These are phyloP conservation scores for Alternaria tenuissima DNA, from an alignment of 2,329 filamentous ascomycete species.

Conservation along the genomic window DNA sequence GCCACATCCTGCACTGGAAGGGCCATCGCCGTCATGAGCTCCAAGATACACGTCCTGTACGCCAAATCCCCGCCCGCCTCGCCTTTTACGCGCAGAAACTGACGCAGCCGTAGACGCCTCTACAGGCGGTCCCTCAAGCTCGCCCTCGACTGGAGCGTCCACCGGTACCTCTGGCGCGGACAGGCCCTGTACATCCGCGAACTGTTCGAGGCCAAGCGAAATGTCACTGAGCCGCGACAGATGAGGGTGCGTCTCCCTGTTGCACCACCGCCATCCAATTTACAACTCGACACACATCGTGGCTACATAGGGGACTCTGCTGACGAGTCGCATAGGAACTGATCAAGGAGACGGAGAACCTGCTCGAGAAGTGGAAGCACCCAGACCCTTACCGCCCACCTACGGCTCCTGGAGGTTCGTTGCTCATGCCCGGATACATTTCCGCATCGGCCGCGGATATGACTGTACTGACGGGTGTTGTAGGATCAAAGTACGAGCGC, in stretches of 20 bases:
- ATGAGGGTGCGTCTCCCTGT: conserved; percentile 71
- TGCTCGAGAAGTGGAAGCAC: conserved; percentile 95
- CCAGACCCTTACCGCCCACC: conserved; percentile 91
- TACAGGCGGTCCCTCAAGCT: conserved; percentile 95
- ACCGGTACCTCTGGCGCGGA: conserved; percentile 91
- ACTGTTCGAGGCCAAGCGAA: conserved; percentile 91
- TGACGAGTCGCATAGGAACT: conserved; percentile 67
- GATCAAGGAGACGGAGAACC: conserved; percentile 84
- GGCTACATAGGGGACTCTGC: conserved; percentile 13
- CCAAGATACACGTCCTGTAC: conserved; percentile 50
- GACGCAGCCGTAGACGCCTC: conserved; percentile 64
- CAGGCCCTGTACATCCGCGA: conserved; percentile 96
- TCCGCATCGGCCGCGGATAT: conserved; percentile 32
- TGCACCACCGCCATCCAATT: neutral
- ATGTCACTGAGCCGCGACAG: conserved; percentile 83
- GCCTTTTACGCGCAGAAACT: conserved; percentile 29
- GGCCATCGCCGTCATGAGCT: conserved; percentile 49
- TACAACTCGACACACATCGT: conserved; percentile 2
- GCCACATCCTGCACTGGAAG: conserved; percentile 23
- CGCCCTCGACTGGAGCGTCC: conserved; percentile 92
- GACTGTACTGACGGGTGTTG: conserved; percentile 25
- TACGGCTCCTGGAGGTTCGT: conserved; percentile 87
- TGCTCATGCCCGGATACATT: conserved; percentile 27
- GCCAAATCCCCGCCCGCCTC: conserved; percentile 22
- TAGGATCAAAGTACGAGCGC: conserved; percentile 95